Evolutionary conservation across 1,139 yeast genomes (phyloP).

Genomic region (Zhuliangozyma parablackwelliae): DNA sequence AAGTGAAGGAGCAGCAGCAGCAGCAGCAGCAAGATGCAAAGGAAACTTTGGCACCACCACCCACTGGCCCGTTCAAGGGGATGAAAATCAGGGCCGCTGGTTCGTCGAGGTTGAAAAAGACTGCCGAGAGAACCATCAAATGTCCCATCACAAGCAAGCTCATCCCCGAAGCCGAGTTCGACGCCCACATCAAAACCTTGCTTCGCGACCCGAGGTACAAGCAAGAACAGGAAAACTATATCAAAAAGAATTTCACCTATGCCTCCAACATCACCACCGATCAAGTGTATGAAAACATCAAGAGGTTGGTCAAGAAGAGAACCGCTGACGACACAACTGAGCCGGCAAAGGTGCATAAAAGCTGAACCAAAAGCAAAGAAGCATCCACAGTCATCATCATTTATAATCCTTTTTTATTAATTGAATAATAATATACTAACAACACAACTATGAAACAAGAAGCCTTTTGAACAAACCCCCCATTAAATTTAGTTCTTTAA

Average conservation of each 20-base stretch:
- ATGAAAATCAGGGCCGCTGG: conserved; percentile 71
- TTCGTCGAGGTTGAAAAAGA: conserved; percentile 49
- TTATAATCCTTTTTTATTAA: neutral
- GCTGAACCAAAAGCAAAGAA: too few species aligned
- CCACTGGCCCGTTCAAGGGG: conserved; percentile 29
- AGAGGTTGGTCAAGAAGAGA: conserved; percentile 48
- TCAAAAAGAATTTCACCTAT: conserved; percentile 54
- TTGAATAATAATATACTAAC: neutral
- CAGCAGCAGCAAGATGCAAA: conserved; percentile 16
- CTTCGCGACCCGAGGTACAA: conserved; percentile 77
- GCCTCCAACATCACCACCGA: conserved; percentile 62
- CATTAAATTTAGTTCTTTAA: conserved; percentile 8
- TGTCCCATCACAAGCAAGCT: conserved; percentile 73
- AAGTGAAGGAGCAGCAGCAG: conserved; percentile 2
- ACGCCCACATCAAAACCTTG: conserved; percentile 66
- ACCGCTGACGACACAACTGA: neutral
- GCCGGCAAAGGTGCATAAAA: too few species aligned
- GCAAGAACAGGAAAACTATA: conserved; percentile 62
- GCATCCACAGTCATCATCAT: too few species aligned
- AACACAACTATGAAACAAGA: too few species aligned
- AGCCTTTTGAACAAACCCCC: too few species aligned
- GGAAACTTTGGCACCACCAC: conserved; percentile 22
- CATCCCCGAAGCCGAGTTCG: conserved; percentile 70
- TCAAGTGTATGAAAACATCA: conserved; percentile 73
- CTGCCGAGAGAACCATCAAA: conserved; percentile 38